phyloP scores from a whole-genome alignment of 495 filamentous ascomycete genomes.

The Rhizodiscina lignyota region DNA sequence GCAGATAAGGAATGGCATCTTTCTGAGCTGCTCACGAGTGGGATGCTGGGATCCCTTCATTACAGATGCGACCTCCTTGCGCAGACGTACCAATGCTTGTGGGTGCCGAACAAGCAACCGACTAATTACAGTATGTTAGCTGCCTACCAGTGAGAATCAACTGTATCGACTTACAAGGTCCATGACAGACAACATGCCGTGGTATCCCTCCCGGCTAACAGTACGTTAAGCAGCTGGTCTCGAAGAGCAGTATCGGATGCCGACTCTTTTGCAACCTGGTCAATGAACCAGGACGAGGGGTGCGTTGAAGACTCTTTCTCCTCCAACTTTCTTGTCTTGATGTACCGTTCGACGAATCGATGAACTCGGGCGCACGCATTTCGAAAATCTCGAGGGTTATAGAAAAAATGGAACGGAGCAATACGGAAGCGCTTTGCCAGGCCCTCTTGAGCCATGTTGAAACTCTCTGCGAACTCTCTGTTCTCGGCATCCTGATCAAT shows the following conservation, averaged over 20 bases:
- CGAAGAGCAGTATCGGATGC: conserved; percentile 5
- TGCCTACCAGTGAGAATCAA: too few species aligned
- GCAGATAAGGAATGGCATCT: conserved; percentile 18
- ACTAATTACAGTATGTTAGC: too few species aligned
- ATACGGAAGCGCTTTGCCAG: conserved; percentile 24
- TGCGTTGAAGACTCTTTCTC: conserved; percentile 1
- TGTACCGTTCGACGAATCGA: conserved; percentile 22
- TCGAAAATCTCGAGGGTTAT: conserved; percentile 18
- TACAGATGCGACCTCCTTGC: not conserved
- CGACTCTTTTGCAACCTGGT: conserved; percentile 16
- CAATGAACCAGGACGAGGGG: conserved; percentile 13
- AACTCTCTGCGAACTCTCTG: conserved; percentile 20
- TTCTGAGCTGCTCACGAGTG: conserved; percentile 20
- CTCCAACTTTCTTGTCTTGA: conserved; percentile 12
- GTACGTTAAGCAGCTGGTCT: not conserved
- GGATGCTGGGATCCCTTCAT: conserved; percentile 6
- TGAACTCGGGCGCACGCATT: conserved; percentile 25
- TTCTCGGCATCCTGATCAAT: conserved; percentile 9
- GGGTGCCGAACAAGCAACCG: too few species aligned
- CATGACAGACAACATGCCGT: too few species aligned
- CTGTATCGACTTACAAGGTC: too few species aligned
- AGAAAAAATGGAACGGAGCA: conserved; percentile 22
- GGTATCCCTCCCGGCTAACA: conserved; percentile 1
- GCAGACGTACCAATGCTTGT: too few species aligned
- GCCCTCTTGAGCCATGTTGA: conserved; percentile 22